Evolutionary conservation across 176 grass and related monocot species (phyloP), one percentile per base, ranked within the genome.

Genomic region (Paspalum vaginatum): DNA sequence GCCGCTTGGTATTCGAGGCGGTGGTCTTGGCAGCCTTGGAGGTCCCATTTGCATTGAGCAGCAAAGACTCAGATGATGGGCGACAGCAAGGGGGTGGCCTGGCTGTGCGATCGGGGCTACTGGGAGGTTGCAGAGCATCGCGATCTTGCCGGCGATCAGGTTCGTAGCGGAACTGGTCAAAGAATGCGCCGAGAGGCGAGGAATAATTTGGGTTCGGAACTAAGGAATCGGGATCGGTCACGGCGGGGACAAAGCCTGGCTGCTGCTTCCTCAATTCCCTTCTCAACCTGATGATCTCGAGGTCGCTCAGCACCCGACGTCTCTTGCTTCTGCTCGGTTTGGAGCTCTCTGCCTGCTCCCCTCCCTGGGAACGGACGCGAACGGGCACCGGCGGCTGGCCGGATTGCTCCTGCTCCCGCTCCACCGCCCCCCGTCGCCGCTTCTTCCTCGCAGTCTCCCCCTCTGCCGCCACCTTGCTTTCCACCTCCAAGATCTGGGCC

Each of bases 141-240:
- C 11, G 32, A 26, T 43, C 17, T 59, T 7, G 2, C 49, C 0
- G 12, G 45, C 2, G 54, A 11, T 32, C 65, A 45, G 78, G 22
- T 52, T 17, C 37, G 46, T 81, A 87, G 79, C 54, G 5, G 79
- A 82, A 87, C 7, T 82, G 79, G 46, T 76, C 72, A 9, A 87
- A 87, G 7, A 87, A 87, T 61, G 78, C 79, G 6, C 37, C 73
- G 7, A 14, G 70, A 55, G 64, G 72, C 0, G 72, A 52, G 15
- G 63, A 62, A 70, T 82, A 13, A 17, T 75, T 66, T 32, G 70
- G 2, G 4, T 81, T 56, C 8, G 69, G 61, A 39, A 75, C 62
- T 7, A 14, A 66, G 26, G 8, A 74, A 66, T 9, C 49, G 41
- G 58, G n/a, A 85, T 43, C 17, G 10, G 39, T 10, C 11, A 47